phyloP scores from a whole-genome alignment of 106 monocot genomes.

The Hemerocallis citrina region DNA sequence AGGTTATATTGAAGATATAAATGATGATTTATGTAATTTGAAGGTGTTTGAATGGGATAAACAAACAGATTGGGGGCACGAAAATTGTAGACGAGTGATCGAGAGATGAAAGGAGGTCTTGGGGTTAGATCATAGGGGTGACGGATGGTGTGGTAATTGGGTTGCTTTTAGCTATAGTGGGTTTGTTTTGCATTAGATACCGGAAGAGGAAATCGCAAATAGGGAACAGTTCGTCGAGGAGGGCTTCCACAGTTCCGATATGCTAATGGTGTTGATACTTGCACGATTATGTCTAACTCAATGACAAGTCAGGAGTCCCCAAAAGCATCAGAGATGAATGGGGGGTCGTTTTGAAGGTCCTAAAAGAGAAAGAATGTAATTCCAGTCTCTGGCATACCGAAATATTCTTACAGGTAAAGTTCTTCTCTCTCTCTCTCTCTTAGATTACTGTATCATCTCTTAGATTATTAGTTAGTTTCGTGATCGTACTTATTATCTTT shows the following conservation, averaged over 20 bases:
- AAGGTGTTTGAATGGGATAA: too few species aligned
- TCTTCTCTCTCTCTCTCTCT: too few species aligned
- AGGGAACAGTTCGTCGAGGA: constrained; percentile 49
- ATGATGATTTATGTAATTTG: too few species aligned
- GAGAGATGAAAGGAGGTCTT: constrained; percentile 55
- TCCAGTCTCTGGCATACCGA: constrained; percentile 49
- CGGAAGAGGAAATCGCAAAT: constrained; percentile 34
- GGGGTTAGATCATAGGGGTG: constrained; percentile 63
- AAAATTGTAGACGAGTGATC: too few species aligned
- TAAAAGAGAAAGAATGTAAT: constrained; percentile 31
- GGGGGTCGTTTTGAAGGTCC: constrained; percentile 26
- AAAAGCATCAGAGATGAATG: constrained; percentile 15
- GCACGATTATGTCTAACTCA: constrained; percentile 50
- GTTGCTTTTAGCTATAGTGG: constrained; percentile 41
- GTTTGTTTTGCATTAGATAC: constrained; percentile 46
- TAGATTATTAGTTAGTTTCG: too few species aligned
- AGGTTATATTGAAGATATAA: too few species aligned
- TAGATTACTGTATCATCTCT: too few species aligned
- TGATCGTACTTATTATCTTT: background rate
- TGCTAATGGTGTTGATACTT: constrained; percentile 53
- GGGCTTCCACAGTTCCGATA: constrained; percentile 59
- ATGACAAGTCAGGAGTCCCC: constrained; percentile 57
- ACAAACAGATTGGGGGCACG: too few species aligned
- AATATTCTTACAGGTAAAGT: constrained; percentile 52
- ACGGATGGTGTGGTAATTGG: constrained; percentile 73